phyloP scores from a whole-genome alignment of 1,284 basidiomycete species.

The Sanghuangporus weigelae region DNA sequence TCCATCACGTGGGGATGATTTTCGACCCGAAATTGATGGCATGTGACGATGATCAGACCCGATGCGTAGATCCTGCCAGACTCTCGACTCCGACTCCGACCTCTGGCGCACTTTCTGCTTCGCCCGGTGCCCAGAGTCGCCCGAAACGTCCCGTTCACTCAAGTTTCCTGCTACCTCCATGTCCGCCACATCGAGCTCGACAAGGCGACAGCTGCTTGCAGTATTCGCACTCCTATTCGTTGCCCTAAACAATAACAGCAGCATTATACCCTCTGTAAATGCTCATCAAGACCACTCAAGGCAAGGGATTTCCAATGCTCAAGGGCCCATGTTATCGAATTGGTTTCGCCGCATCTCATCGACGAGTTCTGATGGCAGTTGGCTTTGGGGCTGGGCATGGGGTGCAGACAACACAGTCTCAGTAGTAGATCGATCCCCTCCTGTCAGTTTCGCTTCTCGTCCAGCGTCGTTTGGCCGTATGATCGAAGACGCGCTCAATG shows the following conservation, averaged over 20 bases:
- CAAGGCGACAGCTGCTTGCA: neutral
- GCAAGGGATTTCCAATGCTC: neutral
- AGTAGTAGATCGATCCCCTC: slow-evolving; percentile 65
- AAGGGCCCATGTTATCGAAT: neutral
- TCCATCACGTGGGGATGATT: neutral
- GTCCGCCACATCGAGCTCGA: neutral
- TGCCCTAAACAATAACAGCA: neutral
- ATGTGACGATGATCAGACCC: neutral
- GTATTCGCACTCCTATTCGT: neutral
- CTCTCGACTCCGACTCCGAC: neutral
- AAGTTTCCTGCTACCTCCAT: neutral
- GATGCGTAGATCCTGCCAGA: neutral
- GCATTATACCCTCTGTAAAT: neutral
- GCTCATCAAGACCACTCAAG: neutral
- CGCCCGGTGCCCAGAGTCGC: neutral
- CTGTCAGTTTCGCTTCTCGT: slow-evolving; percentile 57
- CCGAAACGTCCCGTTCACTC: neutral
- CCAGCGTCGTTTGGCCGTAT: slow-evolving; percentile 72
- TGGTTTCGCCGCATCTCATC: slow-evolving; percentile 27
- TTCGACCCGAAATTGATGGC: neutral
- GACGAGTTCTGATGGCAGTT: slow-evolving; percentile 28
- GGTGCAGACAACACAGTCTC: slow-evolving; percentile 74
- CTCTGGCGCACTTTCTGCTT: neutral
- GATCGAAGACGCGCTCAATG: slow-evolving; percentile 61
- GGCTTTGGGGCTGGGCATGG: slow-evolving; percentile 51